phyloP scores from a whole-genome alignment of 257 asterid species.

The Nicotiana undulata region DNA sequence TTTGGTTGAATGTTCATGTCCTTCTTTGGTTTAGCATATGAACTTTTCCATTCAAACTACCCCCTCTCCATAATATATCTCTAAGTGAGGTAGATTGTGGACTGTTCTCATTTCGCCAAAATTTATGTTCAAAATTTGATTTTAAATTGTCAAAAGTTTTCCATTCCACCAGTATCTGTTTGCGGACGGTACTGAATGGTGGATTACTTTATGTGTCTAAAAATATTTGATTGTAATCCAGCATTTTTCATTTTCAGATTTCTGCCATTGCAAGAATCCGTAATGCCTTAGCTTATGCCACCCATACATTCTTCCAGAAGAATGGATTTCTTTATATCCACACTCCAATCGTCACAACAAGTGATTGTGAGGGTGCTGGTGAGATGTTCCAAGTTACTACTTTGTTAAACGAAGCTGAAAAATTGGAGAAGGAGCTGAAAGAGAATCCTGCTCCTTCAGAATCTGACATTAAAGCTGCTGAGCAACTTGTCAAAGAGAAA shows the following conservation, averaged over 20 bases:
- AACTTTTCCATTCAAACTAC: neutral
- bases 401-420: conserved; percentile 59
- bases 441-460: conserved; percentile 68
- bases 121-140: neutral
- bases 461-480: conserved; percentile 52
- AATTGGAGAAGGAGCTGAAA: conserved; percentile 68
- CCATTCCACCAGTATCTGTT: neutral
- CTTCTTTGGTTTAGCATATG: neutral
- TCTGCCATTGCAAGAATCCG: conserved; percentile 89
- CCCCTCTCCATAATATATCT: neutral
- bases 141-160: neutral
- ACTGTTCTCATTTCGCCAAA: neutral
- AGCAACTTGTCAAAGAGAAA: conserved; percentile 57
- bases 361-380: conserved; percentile 99
- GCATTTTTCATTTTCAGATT: conserved; percentile 35
- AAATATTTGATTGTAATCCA: neutral
- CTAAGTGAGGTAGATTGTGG: neutral
- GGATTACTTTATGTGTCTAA: neutral
- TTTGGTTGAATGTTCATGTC: neutral
- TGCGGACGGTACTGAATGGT: neutral
- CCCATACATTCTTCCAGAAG: conserved; percentile 89
- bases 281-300: conserved; percentile 79
- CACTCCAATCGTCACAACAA: conserved; percentile 89
- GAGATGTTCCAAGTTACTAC: conserved; percentile 99
- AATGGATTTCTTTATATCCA: conserved; percentile 85